These are phyloP conservation scores for Prunella vulgaris DNA, from an alignment of 257 asterid genomes.

Conservation along the genomic window DNA sequence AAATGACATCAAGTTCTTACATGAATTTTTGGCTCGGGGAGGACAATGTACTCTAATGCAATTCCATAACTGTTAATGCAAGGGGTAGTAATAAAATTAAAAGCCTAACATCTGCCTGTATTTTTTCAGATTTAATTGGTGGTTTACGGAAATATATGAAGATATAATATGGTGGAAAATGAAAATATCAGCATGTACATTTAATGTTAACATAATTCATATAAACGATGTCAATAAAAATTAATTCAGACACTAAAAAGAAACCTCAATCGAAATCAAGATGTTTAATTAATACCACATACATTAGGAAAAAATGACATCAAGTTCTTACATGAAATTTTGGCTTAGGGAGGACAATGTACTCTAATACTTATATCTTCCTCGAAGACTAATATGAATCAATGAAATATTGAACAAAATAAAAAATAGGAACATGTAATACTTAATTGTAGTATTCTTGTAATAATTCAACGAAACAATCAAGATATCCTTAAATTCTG, in stretches of 20 bases:
- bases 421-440: conserved; percentile 2
- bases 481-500: neutral
- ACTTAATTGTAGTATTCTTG: neutral
- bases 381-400: neutral
- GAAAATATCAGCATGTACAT: neutral
- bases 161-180: neutral
- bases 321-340: neutral
- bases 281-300: neutral
- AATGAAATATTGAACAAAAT: neutral
- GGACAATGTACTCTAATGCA: neutral
- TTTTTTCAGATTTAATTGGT: too few species aligned
- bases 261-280: neutral
- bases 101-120: too few species aligned
- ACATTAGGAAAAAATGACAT: neutral
- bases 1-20: neutral
- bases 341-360: neutral
- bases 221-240: neutral
- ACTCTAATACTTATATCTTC: too few species aligned
- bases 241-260: too few species aligned
- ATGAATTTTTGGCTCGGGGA: neutral
- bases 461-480: conserved; percentile 3
- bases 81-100: neutral
- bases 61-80: neutral
- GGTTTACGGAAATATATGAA: too few species aligned
- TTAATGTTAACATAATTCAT: neutral